Conservation (phyloP, 2,329 filamentous ascomycete species). For the Elsinoe australis region DNA sequence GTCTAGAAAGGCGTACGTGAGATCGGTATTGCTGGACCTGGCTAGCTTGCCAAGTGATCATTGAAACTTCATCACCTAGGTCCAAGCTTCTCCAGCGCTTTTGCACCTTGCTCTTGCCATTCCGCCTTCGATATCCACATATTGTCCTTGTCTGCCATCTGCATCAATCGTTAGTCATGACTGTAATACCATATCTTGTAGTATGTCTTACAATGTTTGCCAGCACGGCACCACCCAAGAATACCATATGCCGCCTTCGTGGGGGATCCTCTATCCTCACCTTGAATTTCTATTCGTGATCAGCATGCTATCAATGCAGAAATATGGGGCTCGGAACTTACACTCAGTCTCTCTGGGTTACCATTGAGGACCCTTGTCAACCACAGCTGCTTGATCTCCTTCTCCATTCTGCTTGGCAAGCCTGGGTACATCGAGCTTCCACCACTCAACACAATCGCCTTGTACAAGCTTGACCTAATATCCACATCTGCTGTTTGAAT, state of each 20-base stretch:
- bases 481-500: conserved; percentile 95
- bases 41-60: no score
- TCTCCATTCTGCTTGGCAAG: conserved; percentile 86
- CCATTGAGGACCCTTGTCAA: conserved; percentile 82
- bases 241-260: conserved; percentile 97
- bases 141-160: conserved; percentile 95
- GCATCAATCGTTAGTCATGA: background rate
- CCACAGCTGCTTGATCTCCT: conserved; percentile 98
- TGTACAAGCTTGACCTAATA: conserved; percentile 87
- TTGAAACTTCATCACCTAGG: conserved; percentile 64
- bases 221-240: conserved; percentile 89
- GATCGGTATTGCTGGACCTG: no score
- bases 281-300: conserved; percentile 74
- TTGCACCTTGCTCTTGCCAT: conserved; percentile 86
- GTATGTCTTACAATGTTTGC: conserved; percentile 65
- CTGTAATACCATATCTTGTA: background rate
- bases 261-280: conserved; percentile 97
- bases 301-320: background rate
- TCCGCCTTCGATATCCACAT: conserved; percentile 99
- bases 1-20: background rate
- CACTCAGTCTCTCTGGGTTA: conserved; percentile 81
- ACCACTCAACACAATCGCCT: conserved; percentile 92
- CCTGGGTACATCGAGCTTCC: conserved; percentile 99
- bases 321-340: no score
- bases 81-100: conserved; percentile 84